Base-by-base conservation (phyloP, 2,329 filamentous ascomycete genomes). In the Thielaviopsis musarum region DNA sequence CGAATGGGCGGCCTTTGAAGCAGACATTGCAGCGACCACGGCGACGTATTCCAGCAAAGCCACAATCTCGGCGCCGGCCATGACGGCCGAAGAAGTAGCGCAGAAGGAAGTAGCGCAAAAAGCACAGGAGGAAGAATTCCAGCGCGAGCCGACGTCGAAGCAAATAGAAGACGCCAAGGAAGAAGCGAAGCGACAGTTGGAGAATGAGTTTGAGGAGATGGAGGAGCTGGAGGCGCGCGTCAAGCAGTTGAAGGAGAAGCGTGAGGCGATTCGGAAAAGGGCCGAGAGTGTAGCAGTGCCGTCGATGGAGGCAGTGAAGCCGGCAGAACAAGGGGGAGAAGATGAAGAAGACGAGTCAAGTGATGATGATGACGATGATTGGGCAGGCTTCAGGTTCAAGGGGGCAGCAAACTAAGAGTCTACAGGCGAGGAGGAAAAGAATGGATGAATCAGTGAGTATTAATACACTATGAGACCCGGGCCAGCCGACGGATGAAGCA, bases 1-100 rank as follows among this genome's bases (percentile, higher is more conserved):
- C 58, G 87, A 93, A 70, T 93, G 87, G 87, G 85, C 87, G 1
- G 87, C 88, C 9, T 94, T 95, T 67, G 85, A 95, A 68, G 86
- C 87, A 2, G 88, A 95, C 58, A 83, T 95, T 59, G 85, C 82
- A 19, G 71, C 73, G 30, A 67, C 73, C 24, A 65, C 69, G 28
- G 67, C 66, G 1, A 66, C 71, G 2, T 70, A 70, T 28, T 52
- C 62, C 66, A 68, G 22, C 67, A 70, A 51, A 10, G 52, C 80
- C 6, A 80, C 82, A 2, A 88, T 89, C 63, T 83, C 79, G 1
- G 85, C 85, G 0, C 82, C 84, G 0, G 84, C 84, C 2, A 74
- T 89, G 67, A 80, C 81, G 2, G 77, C 81, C 0, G 80, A 80
- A 4, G 79, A 88, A 65, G 64, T 85, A 0, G 81, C 78, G 0